Conservation (phyloP, 306 rosid genomes). For the Clitoria ternatea region DNA sequence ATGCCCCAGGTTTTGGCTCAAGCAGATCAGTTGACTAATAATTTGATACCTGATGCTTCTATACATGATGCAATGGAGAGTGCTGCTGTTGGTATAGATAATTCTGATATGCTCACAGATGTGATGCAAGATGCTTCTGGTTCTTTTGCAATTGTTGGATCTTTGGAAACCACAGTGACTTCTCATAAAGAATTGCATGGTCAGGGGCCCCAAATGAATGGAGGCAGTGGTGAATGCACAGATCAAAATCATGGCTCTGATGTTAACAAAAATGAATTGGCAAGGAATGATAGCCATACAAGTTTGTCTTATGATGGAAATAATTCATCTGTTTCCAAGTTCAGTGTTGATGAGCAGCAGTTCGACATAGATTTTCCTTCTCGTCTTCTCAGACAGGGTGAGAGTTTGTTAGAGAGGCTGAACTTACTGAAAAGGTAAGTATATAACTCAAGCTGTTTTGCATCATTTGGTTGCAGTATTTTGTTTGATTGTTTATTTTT, state of each 20-base stretch:
- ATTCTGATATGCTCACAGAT: constrained; percentile 32
- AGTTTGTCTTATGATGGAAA: constrained; percentile 24
- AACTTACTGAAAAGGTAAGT: constrained; percentile 60
- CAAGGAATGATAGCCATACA: constrained; percentile 15
- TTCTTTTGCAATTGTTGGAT: constrained; percentile 31
- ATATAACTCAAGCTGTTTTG: neutral
- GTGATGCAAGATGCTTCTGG: constrained; percentile 28
- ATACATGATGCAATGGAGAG: constrained; percentile 26
- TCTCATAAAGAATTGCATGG: constrained; percentile 33
- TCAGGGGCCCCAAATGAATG: constrained; percentile 45
- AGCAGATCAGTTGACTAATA: constrained; percentile 43
- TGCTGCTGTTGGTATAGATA: constrained; percentile 31
- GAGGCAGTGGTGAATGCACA: constrained; percentile 32
- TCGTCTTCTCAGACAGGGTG: constrained; percentile 45
- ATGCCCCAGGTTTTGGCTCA: constrained; percentile 65
- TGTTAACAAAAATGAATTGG: constrained; percentile 32
- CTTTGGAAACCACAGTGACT: constrained; percentile 17
- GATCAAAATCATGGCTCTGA: constrained; percentile 39
- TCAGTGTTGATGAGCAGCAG: constrained; percentile 37
- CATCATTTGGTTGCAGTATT: constrained; percentile 13
- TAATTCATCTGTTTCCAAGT: constrained; percentile 20
- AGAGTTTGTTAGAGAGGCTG: constrained; percentile 64
- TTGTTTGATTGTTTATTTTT: neutral
- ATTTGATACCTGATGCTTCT: constrained; percentile 28
- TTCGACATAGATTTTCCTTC: constrained; percentile 47